Evolutionary conservation across 768 basidiomycete species (phyloP), one percentile per base, ranked within the genome.

Genomic region (Tricholoma bakamatsutake): DNA sequence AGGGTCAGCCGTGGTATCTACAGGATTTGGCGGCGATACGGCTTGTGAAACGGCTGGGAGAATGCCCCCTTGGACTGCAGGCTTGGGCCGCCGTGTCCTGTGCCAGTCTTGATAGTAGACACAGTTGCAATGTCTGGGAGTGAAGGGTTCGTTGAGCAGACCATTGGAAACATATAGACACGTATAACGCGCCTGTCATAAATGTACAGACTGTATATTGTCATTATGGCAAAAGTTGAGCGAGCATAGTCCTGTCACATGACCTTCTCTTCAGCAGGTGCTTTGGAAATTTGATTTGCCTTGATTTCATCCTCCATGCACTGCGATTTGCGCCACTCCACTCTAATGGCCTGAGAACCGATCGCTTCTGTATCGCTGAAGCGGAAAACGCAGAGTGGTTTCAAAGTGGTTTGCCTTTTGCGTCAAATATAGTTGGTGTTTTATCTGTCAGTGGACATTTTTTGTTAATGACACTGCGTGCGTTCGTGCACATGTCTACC

Each of bases 101-200:
- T 95, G 87, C 90, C 93, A 96, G 68, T 96, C 92, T 61, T 97
- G 93, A 68, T 98, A 97, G 73, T 96, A 98, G 46, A 98, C 81
- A 66, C 91, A 93, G 17, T 80, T 81, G 70, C 95, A 94, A 69
- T 97, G 92, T 70, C 96, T 93, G 67, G 28, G 42, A 30, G 50
- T 11, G 28, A 33, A 52, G 31, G 31, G 39, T 50, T 21, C 37
- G 51, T 57, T 54, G 55, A 62, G 57, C 50, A 49, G 31, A 45
- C 18, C 24, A 56, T 59, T 39, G 18, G 47, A 52, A 18, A 39
- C 12, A 34, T 52, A 27, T 6, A 7, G 49, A 13, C 50, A 31
- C 15, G 46, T 30, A 53, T 37, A 48, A 71, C 81, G 62, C 67
- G 83, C 90, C 93, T 82, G 71, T 98, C 93, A 68, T 85, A 98